Conservation (phyloP, 257 asterid species). For the Cruciata laevipes region DNA sequence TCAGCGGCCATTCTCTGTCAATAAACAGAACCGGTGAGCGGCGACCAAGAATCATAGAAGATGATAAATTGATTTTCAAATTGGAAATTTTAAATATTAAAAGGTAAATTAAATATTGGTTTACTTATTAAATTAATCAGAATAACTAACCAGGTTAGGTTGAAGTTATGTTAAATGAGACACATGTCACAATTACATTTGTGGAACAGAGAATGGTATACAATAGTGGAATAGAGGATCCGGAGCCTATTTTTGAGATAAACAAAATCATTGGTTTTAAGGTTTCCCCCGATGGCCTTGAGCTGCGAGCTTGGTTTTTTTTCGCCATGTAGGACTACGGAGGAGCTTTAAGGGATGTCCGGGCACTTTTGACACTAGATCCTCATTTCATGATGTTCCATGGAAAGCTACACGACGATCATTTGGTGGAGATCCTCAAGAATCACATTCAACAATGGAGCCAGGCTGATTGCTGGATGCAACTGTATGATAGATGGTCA, state of each 20-base stretch:
- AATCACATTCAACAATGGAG: conserved; percentile 57
- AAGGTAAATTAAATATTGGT: too few species aligned
- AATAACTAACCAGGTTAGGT: too few species aligned
- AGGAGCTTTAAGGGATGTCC: conserved; percentile 67
- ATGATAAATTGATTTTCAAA: too few species aligned
- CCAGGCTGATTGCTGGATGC: conserved; percentile 99
- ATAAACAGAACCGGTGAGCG: too few species aligned
- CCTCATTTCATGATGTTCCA: conserved; percentile 81
- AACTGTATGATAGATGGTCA: conserved; percentile 86
- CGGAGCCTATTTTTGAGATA: conserved; percentile 77
- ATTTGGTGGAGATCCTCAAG: conserved; percentile 60
- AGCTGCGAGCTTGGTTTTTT: conserved; percentile 91
- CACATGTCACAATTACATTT: too few species aligned
- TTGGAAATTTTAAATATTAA: too few species aligned
- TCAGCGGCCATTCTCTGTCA: too few species aligned
- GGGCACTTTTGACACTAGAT: conserved; percentile 79
- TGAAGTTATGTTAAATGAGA: too few species aligned
- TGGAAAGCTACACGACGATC: conserved; percentile 61
- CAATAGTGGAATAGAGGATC: too few species aligned
- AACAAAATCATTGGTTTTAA: conserved; percentile 66
- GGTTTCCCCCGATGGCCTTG: conserved; percentile 89
- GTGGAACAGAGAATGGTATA: too few species aligned
- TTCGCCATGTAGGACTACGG: conserved; percentile 62
- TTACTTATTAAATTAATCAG: too few species aligned
- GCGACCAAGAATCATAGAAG: too few species aligned